Percentiles rank a stretch among this genome's conserved stretches.
Conservation (phyloP, 129 eudicot species). For the carrot (Daucus carota) region DNA sequence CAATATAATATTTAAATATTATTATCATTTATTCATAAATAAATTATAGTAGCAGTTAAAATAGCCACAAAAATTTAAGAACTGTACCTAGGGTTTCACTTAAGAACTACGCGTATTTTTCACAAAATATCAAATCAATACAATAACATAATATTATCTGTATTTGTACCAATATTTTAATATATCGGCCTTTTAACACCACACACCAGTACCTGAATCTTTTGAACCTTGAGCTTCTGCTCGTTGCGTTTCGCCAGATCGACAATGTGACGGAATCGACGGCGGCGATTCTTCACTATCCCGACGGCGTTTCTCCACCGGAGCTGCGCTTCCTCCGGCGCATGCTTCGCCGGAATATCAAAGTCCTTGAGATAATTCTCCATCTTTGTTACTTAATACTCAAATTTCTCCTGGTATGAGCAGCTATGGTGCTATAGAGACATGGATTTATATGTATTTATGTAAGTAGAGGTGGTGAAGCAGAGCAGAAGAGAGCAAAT, state of each 20-base stretch:
- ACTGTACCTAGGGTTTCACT: not conserved
- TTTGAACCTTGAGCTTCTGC: constrained; percentile 28
- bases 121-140: not conserved
- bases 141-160: too few species aligned
- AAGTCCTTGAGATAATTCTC: constrained; percentile 34
- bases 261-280: constrained; percentile 67
- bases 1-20: too few species aligned
- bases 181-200: not conserved
- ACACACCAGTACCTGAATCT: constrained; percentile 31
- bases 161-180: not conserved
- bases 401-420: too few species aligned
- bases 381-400: too few species aligned
- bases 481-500: not conserved
- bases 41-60: too few species aligned
- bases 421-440: too few species aligned
- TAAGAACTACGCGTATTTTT: not conserved
- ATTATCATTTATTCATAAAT: too few species aligned
- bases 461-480: too few species aligned
- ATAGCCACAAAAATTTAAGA: too few species aligned
- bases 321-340: constrained; percentile 43
- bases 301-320: constrained; percentile 67
- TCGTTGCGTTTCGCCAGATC: constrained; percentile 51
- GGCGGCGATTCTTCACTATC: constrained; percentile 50
- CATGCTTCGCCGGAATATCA: constrained; percentile 41
- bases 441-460: too few species aligned